A percentile compares a stretch with the other conserved stretches of the same genome.
Evolutionary conservation across 495 filamentous ascomycete genomes (phyloP).

Genomic region (Lepraria neglecta): DNA sequence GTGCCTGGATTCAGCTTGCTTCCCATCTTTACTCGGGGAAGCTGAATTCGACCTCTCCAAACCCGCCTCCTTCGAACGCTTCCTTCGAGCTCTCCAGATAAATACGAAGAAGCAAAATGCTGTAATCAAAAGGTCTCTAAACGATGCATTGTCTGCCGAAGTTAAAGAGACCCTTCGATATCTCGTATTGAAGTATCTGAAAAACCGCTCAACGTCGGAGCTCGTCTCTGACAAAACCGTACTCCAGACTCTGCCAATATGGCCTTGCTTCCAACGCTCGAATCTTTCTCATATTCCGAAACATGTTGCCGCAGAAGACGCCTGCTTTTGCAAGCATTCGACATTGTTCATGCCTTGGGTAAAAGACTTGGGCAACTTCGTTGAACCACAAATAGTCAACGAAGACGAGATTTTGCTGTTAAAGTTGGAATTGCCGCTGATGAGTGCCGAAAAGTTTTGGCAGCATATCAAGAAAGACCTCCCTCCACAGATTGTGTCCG

Average conservation of each 20-base stretch:
- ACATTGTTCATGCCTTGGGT: constrained; percentile 19
- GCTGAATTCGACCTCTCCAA: constrained; percentile 10
- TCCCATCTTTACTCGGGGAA: constrained; percentile 6
- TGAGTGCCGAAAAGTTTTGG: constrained; percentile 4
- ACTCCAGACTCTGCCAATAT: constrained; percentile 16
- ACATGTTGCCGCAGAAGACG: constrained; percentile 3
- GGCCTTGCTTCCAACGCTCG: background rate
- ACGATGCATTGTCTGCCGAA: no score
- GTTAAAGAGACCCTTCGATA: constrained; percentile 1
- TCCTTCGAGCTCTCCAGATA: constrained; percentile 9
- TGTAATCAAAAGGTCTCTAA: constrained; percentile 3
- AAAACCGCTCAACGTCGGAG: background rate
- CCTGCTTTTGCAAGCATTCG: constrained; percentile 3
- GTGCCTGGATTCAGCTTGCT: constrained; percentile 6
- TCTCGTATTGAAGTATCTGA: background rate
- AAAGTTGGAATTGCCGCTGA: background rate
- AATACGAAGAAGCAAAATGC: background rate
- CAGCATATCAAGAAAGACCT: constrained; percentile 9
- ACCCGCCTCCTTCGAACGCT: constrained; percentile 3
- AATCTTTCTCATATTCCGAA: background rate
- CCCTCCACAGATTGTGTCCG: background rate
- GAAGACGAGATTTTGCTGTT: background rate
- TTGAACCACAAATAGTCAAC: constrained; percentile 7
- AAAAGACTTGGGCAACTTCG: background rate
- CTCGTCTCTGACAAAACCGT: background rate